These are phyloP conservation scores for Hygrophoropsis aurantiaca DNA, from an alignment of 768 basidiomycete genomes.

Conservation along the genomic window DNA sequence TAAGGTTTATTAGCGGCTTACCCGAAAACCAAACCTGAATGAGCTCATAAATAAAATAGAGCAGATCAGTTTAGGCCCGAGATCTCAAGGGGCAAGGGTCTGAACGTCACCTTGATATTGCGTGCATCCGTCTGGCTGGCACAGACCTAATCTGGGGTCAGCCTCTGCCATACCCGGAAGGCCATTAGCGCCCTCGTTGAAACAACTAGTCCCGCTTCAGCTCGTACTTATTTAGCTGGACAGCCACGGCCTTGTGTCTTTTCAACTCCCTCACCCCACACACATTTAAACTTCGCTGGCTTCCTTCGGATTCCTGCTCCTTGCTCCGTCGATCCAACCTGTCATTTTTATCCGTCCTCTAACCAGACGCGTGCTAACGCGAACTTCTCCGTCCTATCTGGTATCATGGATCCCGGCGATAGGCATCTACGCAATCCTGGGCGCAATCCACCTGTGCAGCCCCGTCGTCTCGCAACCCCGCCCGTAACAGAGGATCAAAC, in stretches of 20 bases:
- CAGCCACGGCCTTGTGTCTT: conserved; percentile 19
- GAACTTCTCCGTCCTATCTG: not conserved
- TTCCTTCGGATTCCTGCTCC: conserved; percentile 20
- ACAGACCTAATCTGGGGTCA: conserved; percentile 26
- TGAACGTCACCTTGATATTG: conserved; percentile 17
- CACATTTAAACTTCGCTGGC: conserved; percentile 21
- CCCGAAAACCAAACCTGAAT: conserved; percentile 20
- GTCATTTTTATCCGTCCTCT: conserved; percentile 4
- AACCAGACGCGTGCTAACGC: conserved; percentile 15
- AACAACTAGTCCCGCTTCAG: conserved; percentile 25
- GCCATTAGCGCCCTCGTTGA: conserved; percentile 23
- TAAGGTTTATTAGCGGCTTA: conserved; percentile 20
- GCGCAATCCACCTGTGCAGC: conserved; percentile 26
- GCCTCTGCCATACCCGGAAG: conserved; percentile 22
- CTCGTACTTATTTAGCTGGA: conserved; percentile 26
- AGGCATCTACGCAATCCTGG: conserved; percentile 34
- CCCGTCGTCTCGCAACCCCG: conserved; percentile 23
- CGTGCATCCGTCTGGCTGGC: conserved; percentile 18
- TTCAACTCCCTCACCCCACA: conserved; percentile 16
- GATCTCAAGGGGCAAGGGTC: conserved; percentile 8
- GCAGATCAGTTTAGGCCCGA: conserved; percentile 1
- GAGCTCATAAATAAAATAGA: conserved; percentile 17
- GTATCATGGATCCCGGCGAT: conserved; percentile 36
- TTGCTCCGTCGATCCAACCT: conserved; percentile 21
- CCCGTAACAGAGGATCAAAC: conserved; percentile 23